Evolutionary conservation across 306 rosid species (phyloP), one percentile per base, ranked within the genome.

Genomic region (Heteromeles arbutifolia): DNA sequence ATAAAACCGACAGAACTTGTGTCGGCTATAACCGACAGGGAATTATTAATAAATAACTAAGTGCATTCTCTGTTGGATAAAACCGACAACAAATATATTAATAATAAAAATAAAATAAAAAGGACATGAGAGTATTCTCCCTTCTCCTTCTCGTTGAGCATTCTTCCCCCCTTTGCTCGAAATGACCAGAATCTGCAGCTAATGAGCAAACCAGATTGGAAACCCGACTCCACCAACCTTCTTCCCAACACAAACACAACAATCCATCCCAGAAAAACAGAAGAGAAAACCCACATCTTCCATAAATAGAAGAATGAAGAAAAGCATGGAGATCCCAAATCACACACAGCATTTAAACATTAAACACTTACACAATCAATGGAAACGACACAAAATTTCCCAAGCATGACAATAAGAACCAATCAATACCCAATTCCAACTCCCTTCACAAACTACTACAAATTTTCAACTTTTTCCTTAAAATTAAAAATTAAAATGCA

Each of bases 331-430:
- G 80, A 78, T 77, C 81, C 67, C 66, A 72, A 86, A 82, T 72
- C 82, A 70, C 80, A 80, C 78, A 72, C 77, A 67, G 52, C 77
- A 81, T 50, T 76, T 70, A 76, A 76, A 75, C 84, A 72, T 75
- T 78, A 63, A 79, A 78, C 82, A 81, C 77, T 48, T 74, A 45
- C 67, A 71, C 57, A 28, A n/a, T n/a, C n/a, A n/a, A n/a, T n/a
- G n/a, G n/a, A n/a, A n/a, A n/a, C n/a, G n/a, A n/a, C n/a, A n/a
- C n/a, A n/a, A n/a, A n/a, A n/a, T n/a, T n/a, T n/a, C n/a, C n/a
- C n/a, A n/a, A n/a, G n/a, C n/a, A n/a, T n/a, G n/a, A n/a, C n/a
- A n/a, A n/a, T n/a, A n/a, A n/a, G n/a, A n/a, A n/a, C n/a, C n/a
- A n/a, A 13, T 22, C 50, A 44, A 11, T 12, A 11, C 5, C 50